Conservation (phyloP, 2,329 filamentous ascomycete species). For the Amesomyces nigricolor region DNA sequence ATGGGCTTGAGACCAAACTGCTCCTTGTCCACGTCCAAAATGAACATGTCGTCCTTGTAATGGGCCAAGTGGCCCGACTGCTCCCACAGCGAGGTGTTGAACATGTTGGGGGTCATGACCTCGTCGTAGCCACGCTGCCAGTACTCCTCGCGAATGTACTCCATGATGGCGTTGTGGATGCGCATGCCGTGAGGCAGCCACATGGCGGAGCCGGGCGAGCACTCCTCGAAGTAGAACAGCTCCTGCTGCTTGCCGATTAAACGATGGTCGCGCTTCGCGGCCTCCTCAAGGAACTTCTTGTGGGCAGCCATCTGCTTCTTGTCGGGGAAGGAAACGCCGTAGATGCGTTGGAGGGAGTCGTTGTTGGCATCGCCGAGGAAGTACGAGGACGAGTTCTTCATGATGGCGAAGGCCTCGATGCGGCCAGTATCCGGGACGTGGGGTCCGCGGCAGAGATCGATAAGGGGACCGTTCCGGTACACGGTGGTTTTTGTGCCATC, state of each 20-base stretch:
- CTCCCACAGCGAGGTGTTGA: conserved; percentile 89
- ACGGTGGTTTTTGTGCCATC: conserved; percentile 90
- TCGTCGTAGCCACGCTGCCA: conserved; percentile 91
- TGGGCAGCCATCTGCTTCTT: conserved; percentile 93
- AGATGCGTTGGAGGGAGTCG: conserved; percentile 92
- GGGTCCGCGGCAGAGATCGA: conserved; percentile 91
- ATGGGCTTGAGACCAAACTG: conserved; percentile 80
- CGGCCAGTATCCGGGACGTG: conserved; percentile 90
- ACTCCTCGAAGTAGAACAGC: conserved; percentile 92
- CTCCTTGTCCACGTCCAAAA: conserved; percentile 74
- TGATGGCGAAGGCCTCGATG: conserved; percentile 90
- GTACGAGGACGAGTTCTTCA: conserved; percentile 56
- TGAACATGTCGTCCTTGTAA: conserved; percentile 89
- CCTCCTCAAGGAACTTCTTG: conserved; percentile 92
- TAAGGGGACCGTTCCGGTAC: conserved; percentile 87
- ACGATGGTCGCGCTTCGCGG: conserved; percentile 93
- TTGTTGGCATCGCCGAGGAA: conserved; percentile 92
- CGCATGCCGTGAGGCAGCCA: conserved; percentile 87
- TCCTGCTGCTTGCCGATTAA: conserved; percentile 94
- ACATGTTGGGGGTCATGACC: conserved; percentile 95
- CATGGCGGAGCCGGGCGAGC: conserved; percentile 90
- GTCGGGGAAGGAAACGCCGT: conserved; percentile 90
- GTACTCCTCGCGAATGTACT: conserved; percentile 80
- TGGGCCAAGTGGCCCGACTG: conserved; percentile 90
- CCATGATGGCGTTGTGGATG: conserved; percentile 84